Conservation (phyloP, 805 yeast genomes). For the Kodamaea leandrae region DNA sequence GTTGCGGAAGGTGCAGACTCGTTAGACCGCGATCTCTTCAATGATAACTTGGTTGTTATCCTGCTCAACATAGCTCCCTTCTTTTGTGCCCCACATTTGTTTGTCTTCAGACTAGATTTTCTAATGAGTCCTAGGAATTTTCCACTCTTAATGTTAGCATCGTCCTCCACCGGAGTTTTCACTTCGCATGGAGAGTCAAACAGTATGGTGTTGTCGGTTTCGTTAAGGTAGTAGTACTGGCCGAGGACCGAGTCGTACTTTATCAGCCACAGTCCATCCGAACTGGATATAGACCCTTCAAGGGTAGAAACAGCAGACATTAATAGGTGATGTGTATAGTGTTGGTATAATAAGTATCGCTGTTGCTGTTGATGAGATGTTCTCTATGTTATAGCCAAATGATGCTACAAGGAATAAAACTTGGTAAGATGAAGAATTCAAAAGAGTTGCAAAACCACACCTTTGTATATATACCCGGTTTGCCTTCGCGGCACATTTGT, state of each 20-base stretch:
- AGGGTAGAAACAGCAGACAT: not conserved
- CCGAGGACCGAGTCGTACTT: constrained; percentile 15
- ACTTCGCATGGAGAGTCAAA: constrained; percentile 18
- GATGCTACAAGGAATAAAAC: too few relatives aligned
- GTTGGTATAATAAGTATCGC: too few relatives aligned
- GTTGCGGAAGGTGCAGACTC: not conserved
- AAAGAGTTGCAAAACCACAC: constrained; percentile 3
- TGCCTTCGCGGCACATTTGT: not conserved
- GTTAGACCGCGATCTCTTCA: not conserved
- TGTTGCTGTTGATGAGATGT: too few relatives aligned
- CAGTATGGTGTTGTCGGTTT: constrained; percentile 10
- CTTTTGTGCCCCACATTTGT: not conserved
- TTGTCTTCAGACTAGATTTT: not conserved
- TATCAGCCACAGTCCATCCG: constrained; percentile 8
- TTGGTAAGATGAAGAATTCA: too few relatives aligned
- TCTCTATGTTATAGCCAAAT: too few relatives aligned
- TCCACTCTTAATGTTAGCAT: not conserved
- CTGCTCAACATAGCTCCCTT: constrained; percentile 6
- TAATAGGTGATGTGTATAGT: not conserved
- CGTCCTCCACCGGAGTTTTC: constrained; percentile 3
- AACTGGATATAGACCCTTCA: not conserved
- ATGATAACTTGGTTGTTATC: not conserved
- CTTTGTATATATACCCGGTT: constrained; percentile 3
- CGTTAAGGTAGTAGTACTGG: constrained; percentile 16
- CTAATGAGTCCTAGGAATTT: not conserved